Evolutionary conservation across 805 yeast genomes (phyloP).

Genomic region (Isabelozyma gotoi): DNA sequence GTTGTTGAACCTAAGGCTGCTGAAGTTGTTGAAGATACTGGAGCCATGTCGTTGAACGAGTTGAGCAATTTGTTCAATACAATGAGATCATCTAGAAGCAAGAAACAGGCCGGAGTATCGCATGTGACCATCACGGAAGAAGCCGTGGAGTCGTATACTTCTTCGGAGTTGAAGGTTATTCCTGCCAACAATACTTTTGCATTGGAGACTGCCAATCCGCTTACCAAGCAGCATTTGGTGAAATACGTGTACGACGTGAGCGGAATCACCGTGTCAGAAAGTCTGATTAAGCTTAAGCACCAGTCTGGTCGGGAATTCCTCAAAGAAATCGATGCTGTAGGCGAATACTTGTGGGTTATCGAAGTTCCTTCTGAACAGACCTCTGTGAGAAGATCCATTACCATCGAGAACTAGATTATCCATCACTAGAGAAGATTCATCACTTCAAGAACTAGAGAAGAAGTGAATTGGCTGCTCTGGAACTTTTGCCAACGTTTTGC

Average conservation of each 20-base stretch:
- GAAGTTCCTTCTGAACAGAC: conserved; percentile 24
- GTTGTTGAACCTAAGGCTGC: conserved; percentile 4
- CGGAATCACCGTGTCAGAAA: conserved; percentile 30
- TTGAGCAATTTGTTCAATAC: conserved; percentile 34
- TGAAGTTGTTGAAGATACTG: conserved; percentile 11
- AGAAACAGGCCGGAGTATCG: background rate
- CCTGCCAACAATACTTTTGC: conserved; percentile 23
- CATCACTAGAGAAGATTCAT: background rate
- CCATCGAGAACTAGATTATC: background rate
- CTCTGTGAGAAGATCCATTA: conserved; percentile 9
- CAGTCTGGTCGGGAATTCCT: conserved; percentile 7
- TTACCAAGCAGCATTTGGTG: conserved; percentile 24
- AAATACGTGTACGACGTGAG: conserved; percentile 24
- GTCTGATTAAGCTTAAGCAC: conserved; percentile 16
- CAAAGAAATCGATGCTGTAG: conserved; percentile 19
- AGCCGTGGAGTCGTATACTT: conserved; percentile 14
- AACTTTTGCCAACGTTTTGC: no score
- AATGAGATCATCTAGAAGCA: conserved; percentile 18
- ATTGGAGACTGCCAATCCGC: conserved; percentile 12
- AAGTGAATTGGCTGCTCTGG: no score
- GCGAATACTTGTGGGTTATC: conserved; percentile 27
- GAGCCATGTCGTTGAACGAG: conserved; percentile 38
- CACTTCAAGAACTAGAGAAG: no score
- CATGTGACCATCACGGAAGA: conserved; percentile 10
- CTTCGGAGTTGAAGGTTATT: conserved; percentile 30